These are phyloP conservation scores for Daedalea quercina DNA, from an alignment of 768 basidiomycete species.

Conservation along the genomic window DNA sequence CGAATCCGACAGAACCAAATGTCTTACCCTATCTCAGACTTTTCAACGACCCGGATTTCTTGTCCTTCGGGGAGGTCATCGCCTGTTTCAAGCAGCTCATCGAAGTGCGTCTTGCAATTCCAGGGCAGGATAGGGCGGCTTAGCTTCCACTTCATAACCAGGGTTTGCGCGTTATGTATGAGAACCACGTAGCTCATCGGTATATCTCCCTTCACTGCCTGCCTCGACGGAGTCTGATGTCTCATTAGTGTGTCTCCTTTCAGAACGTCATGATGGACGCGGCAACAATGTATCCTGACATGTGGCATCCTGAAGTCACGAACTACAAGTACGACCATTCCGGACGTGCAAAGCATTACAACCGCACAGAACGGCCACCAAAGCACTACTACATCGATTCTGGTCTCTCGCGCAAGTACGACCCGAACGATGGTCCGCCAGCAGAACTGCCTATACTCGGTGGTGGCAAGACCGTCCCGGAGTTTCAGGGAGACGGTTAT, in stretches of 20 bases:
- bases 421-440: slow-evolving; percentile 5
- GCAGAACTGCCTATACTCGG: slow-evolving; percentile 6
- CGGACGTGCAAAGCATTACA: background rate
- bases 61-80: slow-evolving; percentile 19
- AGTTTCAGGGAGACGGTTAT: slow-evolving; percentile 5
- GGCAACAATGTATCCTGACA: slow-evolving; percentile 3
- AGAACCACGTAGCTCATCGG: slow-evolving; percentile 1
- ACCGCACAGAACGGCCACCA: slow-evolving; percentile 1
- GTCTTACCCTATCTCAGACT: slow-evolving; percentile 17
- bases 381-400: slow-evolving; percentile 23
- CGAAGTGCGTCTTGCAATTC: slow-evolving; percentile 15
- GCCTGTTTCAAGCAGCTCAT: slow-evolving; percentile 19
- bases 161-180: slow-evolving; percentile 5
- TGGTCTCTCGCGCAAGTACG: slow-evolving; percentile 18
- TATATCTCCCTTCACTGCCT: background rate
- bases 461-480: slow-evolving; percentile 15
- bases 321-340: background rate
- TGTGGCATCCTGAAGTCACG: slow-evolving; percentile 1
- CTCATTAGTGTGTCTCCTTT: no score
- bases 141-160: background rate
- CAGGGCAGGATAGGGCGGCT: no score
- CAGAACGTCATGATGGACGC: slow-evolving; percentile 11
- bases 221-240: no score
- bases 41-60: slow-evolving; percentile 17
- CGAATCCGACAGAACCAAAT: slow-evolving; percentile 6